Conservation (phyloP, 306 rosid genomes). For the Rosa persica region DNA sequence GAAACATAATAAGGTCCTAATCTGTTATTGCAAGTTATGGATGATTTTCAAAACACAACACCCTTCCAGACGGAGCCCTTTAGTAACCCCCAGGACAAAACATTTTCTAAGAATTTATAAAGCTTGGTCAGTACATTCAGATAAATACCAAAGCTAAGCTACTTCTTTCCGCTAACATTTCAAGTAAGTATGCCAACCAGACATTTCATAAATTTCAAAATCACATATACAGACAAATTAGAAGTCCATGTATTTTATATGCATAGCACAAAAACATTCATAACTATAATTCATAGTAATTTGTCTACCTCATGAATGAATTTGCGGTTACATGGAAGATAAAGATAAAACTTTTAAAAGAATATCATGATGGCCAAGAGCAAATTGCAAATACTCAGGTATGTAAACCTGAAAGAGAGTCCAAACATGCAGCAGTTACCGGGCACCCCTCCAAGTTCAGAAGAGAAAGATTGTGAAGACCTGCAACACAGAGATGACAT, state of each 20-base stretch:
- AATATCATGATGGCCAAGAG: background rate
- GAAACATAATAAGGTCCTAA: background rate
- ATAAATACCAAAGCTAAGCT: background rate
- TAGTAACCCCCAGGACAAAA: background rate
- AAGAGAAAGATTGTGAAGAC: slow-evolving; percentile 66
- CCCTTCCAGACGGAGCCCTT: background rate
- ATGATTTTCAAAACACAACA: background rate
- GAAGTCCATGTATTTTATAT: background rate
- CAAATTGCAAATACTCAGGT: slow-evolving; percentile 13
- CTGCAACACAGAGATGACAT: slow-evolving; percentile 45
- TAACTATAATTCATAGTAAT: background rate
- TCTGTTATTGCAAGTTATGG: background rate
- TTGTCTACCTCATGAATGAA: background rate
- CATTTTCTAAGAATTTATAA: background rate
- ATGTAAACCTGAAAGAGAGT: slow-evolving; percentile 76
- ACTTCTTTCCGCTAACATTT: slow-evolving; percentile 1
- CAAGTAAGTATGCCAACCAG: background rate
- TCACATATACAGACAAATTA: background rate
- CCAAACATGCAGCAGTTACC: slow-evolving; percentile 80
- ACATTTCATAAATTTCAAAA: background rate
- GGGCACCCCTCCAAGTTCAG: slow-evolving; percentile 93
- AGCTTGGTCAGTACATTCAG: background rate
- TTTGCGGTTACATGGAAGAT: background rate
- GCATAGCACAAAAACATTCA: background rate
- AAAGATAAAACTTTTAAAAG: background rate